Evolutionary conservation across 805 yeast species (phyloP).

Genomic region (Candida sakaeoensis): DNA sequence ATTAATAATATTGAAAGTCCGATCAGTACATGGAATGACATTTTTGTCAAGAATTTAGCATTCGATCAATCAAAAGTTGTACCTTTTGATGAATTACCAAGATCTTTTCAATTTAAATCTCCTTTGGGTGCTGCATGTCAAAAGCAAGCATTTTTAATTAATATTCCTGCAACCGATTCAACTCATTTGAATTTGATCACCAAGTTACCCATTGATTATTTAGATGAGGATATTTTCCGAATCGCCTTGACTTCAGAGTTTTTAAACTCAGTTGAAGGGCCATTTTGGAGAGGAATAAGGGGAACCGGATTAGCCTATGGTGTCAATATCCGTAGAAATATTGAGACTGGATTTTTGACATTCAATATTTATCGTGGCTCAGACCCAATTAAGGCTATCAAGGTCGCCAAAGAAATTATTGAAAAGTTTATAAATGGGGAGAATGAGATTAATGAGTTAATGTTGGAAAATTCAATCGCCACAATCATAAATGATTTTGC

Average conservation of each 20-base stretch:
- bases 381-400: slow-evolving; percentile 63
- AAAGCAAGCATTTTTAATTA: slow-evolving; percentile 55
- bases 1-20: slow-evolving; percentile 49
- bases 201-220: slow-evolving; percentile 49
- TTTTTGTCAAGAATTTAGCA: slow-evolving; percentile 21
- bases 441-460: slow-evolving; percentile 50
- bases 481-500: slow-evolving; percentile 73
- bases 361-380: slow-evolving; percentile 79
- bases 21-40: slow-evolving; percentile 53
- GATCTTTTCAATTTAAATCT: slow-evolving; percentile 52
- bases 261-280: slow-evolving; percentile 88
- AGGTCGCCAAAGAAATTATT: slow-evolving; percentile 67
- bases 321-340: slow-evolving; percentile 54
- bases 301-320: slow-evolving; percentile 96
- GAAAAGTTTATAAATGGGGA: slow-evolving; percentile 54
- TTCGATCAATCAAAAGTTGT: slow-evolving; percentile 7
- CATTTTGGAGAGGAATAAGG: slow-evolving; percentile 93
- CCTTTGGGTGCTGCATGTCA: slow-evolving; percentile 51
- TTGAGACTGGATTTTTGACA: slow-evolving; percentile 64
- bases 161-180: slow-evolving; percentile 84
- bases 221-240: slow-evolving; percentile 57
- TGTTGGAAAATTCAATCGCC: slow-evolving; percentile 71
- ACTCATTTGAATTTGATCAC: slow-evolving; percentile 62
- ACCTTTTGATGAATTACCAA: slow-evolving; percentile 39
- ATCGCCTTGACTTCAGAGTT: slow-evolving; percentile 71